Evolutionary conservation across 2,329 filamentous ascomycete species (phyloP), one percentile per base, ranked within the genome.

Genomic region (Nemania sp.): DNA sequence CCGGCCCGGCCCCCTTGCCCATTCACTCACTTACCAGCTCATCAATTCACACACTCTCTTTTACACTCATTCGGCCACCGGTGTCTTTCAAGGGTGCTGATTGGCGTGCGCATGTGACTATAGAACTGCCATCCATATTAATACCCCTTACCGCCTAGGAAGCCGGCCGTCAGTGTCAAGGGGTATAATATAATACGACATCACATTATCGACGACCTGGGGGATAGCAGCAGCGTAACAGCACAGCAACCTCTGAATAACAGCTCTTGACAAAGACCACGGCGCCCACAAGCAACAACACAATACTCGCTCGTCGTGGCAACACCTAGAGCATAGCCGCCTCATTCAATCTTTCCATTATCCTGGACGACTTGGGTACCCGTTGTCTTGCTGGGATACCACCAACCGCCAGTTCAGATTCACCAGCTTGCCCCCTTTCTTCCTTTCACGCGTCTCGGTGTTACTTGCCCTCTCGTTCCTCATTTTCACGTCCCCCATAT

Each of bases 401-500:
- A 40, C 43, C 10, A 4, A 7, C 40, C 21, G 18, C 42, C 49
- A 17, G 20, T 51, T 59, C 40, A 56, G 53, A 39, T 52, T 59
- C 61, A 54, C 35, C 46, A 37, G 43, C 32, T 53, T 39, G 35
- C 53, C 59, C 56, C 25, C 47, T 29, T 29, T 29, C 25, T 29
- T 29, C 25, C 25, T 29, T 29, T 29, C 25, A 29, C 25, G 7
- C 25, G 25, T 7, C 25, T 29, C 25, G 7, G 25, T 7, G 25
- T 29, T 29, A 40, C 42, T 25, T 60, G 54, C 63, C 48, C 53
- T 39, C 52, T 39, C 52, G 45, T 57, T 25, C 32, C 37, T 51
- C 20, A 54, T 47, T 56, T 67, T 57, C 67, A n/a, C 65, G 67
- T 63, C 61, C 62, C 60, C 67, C 70, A 70, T 67, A 73, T 74